Evolutionary conservation across 371 early-diverging fungal species (phyloP).

Genomic region (Dichotomocladium elegans): DNA sequence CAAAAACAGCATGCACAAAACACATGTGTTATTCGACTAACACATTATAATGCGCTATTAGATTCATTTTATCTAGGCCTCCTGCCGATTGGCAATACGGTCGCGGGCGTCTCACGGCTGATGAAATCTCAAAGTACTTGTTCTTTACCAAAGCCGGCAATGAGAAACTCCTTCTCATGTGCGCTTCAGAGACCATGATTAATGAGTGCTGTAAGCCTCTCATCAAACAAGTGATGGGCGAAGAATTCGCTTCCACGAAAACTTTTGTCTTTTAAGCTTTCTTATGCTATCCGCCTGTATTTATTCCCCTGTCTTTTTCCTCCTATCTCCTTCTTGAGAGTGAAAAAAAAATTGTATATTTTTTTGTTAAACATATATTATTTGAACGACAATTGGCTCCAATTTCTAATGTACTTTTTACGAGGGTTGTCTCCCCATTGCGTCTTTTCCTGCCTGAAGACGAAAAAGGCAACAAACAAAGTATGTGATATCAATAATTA

Average conservation of each 20-base stretch:
- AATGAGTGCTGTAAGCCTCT: constrained; percentile 33
- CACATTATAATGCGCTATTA: background rate
- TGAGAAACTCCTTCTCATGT: constrained; percentile 33
- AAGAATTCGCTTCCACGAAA: constrained; percentile 23
- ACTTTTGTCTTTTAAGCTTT: constrained; percentile 30
- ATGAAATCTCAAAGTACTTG: constrained; percentile 22
- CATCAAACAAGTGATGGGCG: constrained; percentile 22
- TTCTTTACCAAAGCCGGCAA: constrained; percentile 5
- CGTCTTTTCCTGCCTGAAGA: too few relatives aligned
- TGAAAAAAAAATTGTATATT: too few relatives aligned
- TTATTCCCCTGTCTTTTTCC: too few relatives aligned
- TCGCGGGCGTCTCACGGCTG: constrained; percentile 22
- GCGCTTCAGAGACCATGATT: constrained; percentile 50
- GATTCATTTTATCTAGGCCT: constrained; percentile 12
- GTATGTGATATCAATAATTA: background rate
- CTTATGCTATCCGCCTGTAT: too few relatives aligned
- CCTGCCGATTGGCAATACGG: constrained; percentile 31
- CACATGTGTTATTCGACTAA: background rate
- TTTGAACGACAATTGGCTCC: too few relatives aligned
- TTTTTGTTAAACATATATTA: too few relatives aligned
- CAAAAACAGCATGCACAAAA: background rate
- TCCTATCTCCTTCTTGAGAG: too few relatives aligned
- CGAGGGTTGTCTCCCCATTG: too few relatives aligned
- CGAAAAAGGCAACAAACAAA: background rate
- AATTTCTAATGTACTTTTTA: too few relatives aligned